These are phyloP conservation scores for Mucor piriformis DNA, from an alignment of 371 early-diverging fungal species.

Conservation along the genomic window DNA sequence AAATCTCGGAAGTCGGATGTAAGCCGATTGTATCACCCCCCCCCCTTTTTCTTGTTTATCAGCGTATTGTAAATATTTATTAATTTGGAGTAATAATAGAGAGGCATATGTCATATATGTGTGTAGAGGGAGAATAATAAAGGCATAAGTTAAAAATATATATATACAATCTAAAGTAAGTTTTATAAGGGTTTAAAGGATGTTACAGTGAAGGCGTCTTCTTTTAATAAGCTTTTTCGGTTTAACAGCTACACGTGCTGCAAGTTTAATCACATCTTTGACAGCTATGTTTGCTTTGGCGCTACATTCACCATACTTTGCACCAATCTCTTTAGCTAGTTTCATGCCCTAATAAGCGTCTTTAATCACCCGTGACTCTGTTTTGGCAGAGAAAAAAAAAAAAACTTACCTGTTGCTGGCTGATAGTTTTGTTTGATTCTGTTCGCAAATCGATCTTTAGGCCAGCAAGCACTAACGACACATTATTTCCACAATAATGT, in stretches of 20 bases:
- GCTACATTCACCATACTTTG: conserved; percentile 87
- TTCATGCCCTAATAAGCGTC: conserved; percentile 54
- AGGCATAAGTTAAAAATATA: background rate
- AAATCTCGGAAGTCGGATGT: conserved; percentile 12
- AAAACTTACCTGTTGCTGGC: conserved; percentile 37
- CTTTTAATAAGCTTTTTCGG: conserved; percentile 22
- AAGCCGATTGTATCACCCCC: background rate
- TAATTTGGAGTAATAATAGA: background rate
- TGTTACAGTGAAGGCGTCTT: conserved; percentile 18
- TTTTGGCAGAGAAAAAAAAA: no score
- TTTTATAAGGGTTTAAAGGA: conserved; percentile 5
- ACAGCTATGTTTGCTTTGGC: conserved; percentile 80
- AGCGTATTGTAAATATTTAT: background rate
- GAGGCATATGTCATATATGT: background rate
- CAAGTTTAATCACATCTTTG: conserved; percentile 70
- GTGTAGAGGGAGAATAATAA: background rate
- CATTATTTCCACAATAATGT: conserved; percentile 60
- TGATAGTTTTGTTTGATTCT: conserved; percentile 27
- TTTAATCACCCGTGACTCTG: no score
- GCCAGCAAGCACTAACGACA: conserved; percentile 68
- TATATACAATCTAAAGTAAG: background rate
- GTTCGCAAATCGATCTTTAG: conserved; percentile 69
- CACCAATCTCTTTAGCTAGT: conserved; percentile 74
- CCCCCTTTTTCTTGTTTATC: background rate
- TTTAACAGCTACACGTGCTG: conserved; percentile 34